A percentile compares a stretch with the other conserved stretches of the same genome.
phyloP scores from a whole-genome alignment of 2,329 filamentous ascomycete species.

The Ascochyta fabae region DNA sequence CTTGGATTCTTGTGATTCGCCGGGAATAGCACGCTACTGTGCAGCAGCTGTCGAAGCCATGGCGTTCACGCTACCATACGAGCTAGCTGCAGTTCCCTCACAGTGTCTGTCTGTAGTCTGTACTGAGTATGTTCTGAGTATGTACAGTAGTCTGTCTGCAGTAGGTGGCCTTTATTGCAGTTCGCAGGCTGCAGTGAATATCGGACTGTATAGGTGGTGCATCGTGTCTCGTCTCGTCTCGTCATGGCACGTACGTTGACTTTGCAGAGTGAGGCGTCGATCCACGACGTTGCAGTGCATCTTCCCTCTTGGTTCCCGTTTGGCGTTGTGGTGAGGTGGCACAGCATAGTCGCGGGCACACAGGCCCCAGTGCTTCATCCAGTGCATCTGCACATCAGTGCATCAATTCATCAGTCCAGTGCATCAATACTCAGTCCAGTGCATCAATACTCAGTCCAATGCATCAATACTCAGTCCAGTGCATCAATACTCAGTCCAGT shows the following conservation, averaged over 20 bases:
- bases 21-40: background rate
- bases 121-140: too few species aligned
- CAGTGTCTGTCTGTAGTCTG: too few species aligned
- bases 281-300: too few species aligned
- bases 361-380: background rate
- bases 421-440: too few species aligned
- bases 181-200: too few species aligned
- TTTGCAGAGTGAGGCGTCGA: background rate
- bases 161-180: too few species aligned
- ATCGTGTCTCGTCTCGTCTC: too few species aligned
- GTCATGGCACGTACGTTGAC: too few species aligned
- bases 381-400: background rate
- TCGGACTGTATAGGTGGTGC: too few species aligned
- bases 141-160: too few species aligned
- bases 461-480: background rate
- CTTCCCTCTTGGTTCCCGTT: background rate
- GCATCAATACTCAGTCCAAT: background rate
- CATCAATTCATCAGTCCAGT: too few species aligned
- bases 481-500: background rate
- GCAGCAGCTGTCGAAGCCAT: background rate
- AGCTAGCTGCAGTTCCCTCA: background rate
- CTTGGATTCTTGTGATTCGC: background rate
- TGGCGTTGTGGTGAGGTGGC: background rate
- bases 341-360: constrained; percentile 2
- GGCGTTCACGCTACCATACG: background rate